These are phyloP conservation scores for Vararia minispora DNA, from an alignment of 768 basidiomycete species.

Conservation along the genomic window DNA sequence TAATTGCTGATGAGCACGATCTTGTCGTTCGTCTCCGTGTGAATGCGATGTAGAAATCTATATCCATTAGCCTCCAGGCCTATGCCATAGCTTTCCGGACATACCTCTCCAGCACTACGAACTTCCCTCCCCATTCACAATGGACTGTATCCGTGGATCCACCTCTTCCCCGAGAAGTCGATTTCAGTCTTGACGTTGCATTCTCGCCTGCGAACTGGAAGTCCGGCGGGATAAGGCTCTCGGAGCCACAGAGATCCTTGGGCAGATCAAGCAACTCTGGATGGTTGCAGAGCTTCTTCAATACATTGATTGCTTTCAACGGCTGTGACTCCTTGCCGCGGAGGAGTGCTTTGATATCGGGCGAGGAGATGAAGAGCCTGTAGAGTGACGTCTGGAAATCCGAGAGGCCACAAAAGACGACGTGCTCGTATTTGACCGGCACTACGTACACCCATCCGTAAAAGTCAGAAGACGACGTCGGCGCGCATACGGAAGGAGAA, in stretches of 20 bases:
- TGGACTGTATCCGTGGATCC: slow-evolving; percentile 42
- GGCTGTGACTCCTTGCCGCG: slow-evolving; percentile 86
- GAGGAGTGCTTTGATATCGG: slow-evolving; percentile 83
- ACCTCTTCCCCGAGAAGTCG: slow-evolving; percentile 29
- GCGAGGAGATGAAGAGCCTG: slow-evolving; percentile 82
- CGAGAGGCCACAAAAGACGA: slow-evolving; percentile 86
- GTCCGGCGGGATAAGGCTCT: slow-evolving; percentile 69
- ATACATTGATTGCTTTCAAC: slow-evolving; percentile 89
- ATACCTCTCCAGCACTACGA: slow-evolving; percentile 84
- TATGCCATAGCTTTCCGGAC: too few species aligned
- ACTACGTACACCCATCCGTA: slow-evolving; percentile 45
- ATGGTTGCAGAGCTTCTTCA: slow-evolving; percentile 95
- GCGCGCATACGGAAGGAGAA: neutral
- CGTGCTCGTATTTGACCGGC: slow-evolving; percentile 97
- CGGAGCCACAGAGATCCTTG: slow-evolving; percentile 72
- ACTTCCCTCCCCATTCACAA: slow-evolving; percentile 86
- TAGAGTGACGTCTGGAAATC: slow-evolving; percentile 80
- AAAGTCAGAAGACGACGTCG: neutral
- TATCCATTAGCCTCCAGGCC: neutral
- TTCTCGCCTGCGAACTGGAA: slow-evolving; percentile 47
- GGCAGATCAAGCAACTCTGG: slow-evolving; percentile 85
- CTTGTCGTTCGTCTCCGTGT: slow-evolving; percentile 79
- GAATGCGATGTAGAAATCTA: slow-evolving; percentile 80
- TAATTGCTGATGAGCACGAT: slow-evolving; percentile 96
- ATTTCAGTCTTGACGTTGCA: too few species aligned